These are phyloP conservation scores for Botrytis sinoallii DNA, from an alignment of 2,329 filamentous ascomycete genomes.

Conservation along the genomic window DNA sequence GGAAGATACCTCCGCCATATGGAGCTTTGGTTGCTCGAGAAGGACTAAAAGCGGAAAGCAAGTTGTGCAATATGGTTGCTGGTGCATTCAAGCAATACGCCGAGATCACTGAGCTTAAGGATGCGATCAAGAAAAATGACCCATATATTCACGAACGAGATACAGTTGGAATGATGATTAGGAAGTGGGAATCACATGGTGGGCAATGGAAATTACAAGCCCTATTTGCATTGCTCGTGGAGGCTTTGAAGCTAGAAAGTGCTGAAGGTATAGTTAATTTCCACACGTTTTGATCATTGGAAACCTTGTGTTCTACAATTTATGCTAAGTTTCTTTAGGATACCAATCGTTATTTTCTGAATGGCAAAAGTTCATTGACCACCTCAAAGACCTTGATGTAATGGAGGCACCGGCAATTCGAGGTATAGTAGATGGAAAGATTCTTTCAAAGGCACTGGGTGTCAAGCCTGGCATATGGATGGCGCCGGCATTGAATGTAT, in stretches of 20 bases:
- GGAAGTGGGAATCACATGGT: slow-evolving; percentile 61
- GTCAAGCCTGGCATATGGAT: slow-evolving; percentile 82
- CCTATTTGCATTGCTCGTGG: slow-evolving; percentile 63
- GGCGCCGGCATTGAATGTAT: slow-evolving; percentile 71
- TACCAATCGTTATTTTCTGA: slow-evolving; percentile 43
- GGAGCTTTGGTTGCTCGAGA: slow-evolving; percentile 66
- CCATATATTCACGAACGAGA: slow-evolving; percentile 54
- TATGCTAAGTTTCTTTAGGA: slow-evolving; percentile 22
- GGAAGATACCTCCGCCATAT: slow-evolving; percentile 55
- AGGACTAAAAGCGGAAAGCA: slow-evolving; percentile 77
- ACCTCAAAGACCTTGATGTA: slow-evolving; percentile 53
- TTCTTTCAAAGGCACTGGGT: slow-evolving; percentile 64
- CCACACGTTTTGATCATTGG: neutral
- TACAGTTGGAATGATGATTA: slow-evolving; percentile 69
- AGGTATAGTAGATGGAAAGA: slow-evolving; percentile 69
- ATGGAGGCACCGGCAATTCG: slow-evolving; percentile 57
- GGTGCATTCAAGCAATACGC: slow-evolving; percentile 60
- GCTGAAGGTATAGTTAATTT: slow-evolving; percentile 2
- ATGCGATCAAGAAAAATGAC: slow-evolving; percentile 47
- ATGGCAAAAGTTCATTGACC: slow-evolving; percentile 56
- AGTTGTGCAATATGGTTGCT: slow-evolving; percentile 64
- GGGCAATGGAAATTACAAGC: slow-evolving; percentile 70
- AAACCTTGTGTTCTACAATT: too few species aligned
- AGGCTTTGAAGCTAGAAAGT: slow-evolving; percentile 47
- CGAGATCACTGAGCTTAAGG: slow-evolving; percentile 63